Base-by-base conservation (phyloP, 805 yeast species). In the Ascoidea rubescens region DNA sequence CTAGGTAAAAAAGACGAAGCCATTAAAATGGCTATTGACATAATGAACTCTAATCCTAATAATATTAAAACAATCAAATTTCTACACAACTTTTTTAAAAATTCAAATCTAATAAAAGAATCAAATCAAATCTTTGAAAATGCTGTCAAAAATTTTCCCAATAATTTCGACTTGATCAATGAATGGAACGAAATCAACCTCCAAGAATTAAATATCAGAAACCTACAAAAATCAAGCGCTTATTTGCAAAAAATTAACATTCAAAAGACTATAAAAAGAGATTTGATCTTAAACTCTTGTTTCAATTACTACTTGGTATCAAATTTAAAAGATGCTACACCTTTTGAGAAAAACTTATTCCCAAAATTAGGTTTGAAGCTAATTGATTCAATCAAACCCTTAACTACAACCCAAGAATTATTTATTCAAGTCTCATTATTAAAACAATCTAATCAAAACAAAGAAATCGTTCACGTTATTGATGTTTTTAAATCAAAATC, bases 321-420 rank as follows among this genome's bases (percentile, higher is more conserved):
- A 33, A 57, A 59, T 1, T 55, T 59, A 4, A 52, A 61, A 1
- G 67, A 65, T 43, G 63, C 73, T 10, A 58, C 71, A 4, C 70
- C 67, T 0, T 69, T 75, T 52, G 85, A 80, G 57, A 59, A 61
- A 50, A 67, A 63, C 45, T 64, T 88, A 45, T 78, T 78, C 54
- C 82, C 87, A 1, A 68, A 73, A 53, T 66, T 88, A 42, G 90
- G 88, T 0, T 59, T 72, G 53, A 78, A 82, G 56, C 62, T 83
- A 56, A 62, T 84, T 32, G 79, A 75, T 32, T 64, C 65, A n/a
- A 61, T 74, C 16, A 67, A 69, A 47, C 87, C 91, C 1, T 68
- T 72, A 48, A 57, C 68, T 46, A 68, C 71, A 21, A 77, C 83
- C 6, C 95, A 87, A 58, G 95, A 89, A 54, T 66, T 75, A 2